These are phyloP conservation scores for Acephala macrosclerotiorum DNA, from an alignment of 2,329 filamentous ascomycete species.

Conservation along the genomic window DNA sequence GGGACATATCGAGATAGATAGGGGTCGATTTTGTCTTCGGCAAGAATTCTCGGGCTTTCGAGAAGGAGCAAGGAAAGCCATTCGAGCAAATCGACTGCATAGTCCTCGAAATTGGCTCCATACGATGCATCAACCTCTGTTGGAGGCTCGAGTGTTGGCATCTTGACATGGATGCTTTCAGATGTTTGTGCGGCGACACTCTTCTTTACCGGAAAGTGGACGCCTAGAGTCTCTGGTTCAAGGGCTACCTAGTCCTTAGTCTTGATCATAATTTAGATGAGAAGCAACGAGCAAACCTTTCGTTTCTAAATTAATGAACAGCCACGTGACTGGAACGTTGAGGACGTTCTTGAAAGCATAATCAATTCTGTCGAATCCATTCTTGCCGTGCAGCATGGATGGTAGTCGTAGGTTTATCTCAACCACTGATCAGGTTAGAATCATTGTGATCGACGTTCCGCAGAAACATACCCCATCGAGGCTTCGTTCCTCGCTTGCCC, in stretches of 20 bases:
- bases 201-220: constrained; percentile 53
- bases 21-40: constrained; percentile 67
- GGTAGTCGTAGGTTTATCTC: constrained; percentile 76
- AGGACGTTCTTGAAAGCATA: constrained; percentile 70
- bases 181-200: constrained; percentile 45
- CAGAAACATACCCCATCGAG: constrained; percentile 71
- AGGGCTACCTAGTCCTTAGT: constrained; percentile 46
- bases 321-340: constrained; percentile 72
- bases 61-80: constrained; percentile 76
- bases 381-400: constrained; percentile 69
- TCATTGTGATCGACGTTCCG: constrained; percentile 11
- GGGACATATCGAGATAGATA: constrained; percentile 73
- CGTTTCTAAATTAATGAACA: constrained; percentile 71
- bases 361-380: constrained; percentile 42
- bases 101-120: constrained; percentile 65
- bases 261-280: constrained; percentile 13
- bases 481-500: constrained; percentile 65
- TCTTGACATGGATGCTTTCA: constrained; percentile 40
- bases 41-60: constrained; percentile 66
- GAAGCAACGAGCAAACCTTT: constrained; percentile 50
- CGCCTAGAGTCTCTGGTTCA: constrained; percentile 56
- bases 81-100: constrained; percentile 71
- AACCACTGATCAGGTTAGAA: constrained; percentile 63
- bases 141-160: constrained; percentile 41
- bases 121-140: constrained; percentile 45